Evolutionary conservation across 2,329 filamentous ascomycete genomes (phyloP), one percentile per base, ranked within the genome.

Genomic region (Colletotrichum chlorophyti): DNA sequence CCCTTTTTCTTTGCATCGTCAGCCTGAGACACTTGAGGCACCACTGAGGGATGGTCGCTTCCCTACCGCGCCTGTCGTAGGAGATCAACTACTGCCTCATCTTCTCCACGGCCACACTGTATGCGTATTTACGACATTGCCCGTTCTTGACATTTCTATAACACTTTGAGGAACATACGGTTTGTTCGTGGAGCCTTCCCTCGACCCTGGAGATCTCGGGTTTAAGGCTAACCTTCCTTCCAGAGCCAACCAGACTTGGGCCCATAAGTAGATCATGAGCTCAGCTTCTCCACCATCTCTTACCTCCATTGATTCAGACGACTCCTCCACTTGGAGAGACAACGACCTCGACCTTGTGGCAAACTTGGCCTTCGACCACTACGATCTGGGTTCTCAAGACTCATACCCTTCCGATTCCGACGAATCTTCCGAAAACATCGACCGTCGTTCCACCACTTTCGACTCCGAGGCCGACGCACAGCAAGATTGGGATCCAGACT

Each of bases 181-280:
- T 50, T 58, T 45, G 57, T 60, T 32, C 43, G 52, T 60, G 14
- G 15, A n/a, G 2, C 8, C 41, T 27, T 46, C 26, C 1, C 14
- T 26, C 26, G 7, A 9, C n/a, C 14, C 29, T 32, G 17, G 34
- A 12, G 34, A 8, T 6, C 21, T 27, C 23, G 29, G 24, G 29
- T 17, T 31, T 21, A 11, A 8, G 29, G 47, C 52, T 57, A 19
- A 57, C 43, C 6, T 14, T 15, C 27, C 14, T 11, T 38, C 24
- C 40, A 60, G 57, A 32, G 57, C 57, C 57, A 60, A 55, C 38
- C 52, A 21, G 24, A 32, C 35, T 42, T 50, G 57, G 57, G 51
- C 11, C 26, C 21, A 19, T 45, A 38, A 31, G 29, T 34, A 40
- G 43, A 60, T 32, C 17, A 60, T 60, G 57, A 60, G 57, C 47